Conservation (phyloP, 1,284 basidiomycete species). For the Bondarzewia mesenterica region DNA sequence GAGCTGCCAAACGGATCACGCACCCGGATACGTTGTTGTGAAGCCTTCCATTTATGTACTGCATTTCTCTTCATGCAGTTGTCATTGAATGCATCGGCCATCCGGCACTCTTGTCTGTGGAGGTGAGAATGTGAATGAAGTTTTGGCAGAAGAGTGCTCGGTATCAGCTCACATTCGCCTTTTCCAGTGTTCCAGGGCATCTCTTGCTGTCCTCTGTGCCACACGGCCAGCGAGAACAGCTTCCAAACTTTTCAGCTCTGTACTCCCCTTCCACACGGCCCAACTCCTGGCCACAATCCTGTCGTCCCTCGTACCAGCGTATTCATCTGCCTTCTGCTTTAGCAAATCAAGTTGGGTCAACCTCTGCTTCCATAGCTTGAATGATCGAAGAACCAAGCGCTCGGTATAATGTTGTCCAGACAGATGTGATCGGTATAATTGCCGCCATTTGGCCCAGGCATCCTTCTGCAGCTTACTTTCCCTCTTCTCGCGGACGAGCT, state of each 20-base stretch:
- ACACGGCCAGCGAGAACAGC: slow-evolving; percentile 33
- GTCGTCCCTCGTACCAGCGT: slow-evolving; percentile 28
- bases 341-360: slow-evolving; percentile 32
- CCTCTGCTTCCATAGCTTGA: slow-evolving; percentile 42
- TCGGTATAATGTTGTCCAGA: slow-evolving; percentile 40
- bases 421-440: slow-evolving; percentile 37
- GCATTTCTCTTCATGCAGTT: slow-evolving; percentile 34
- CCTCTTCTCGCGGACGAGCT: slow-evolving; percentile 42
- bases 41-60: slow-evolving; percentile 48
- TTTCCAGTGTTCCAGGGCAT: slow-evolving; percentile 47
- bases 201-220: slow-evolving; percentile 36
- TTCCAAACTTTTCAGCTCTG: slow-evolving; percentile 36
- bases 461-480: slow-evolving; percentile 42
- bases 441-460: slow-evolving; percentile 57
- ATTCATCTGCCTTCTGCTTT: slow-evolving; percentile 40
- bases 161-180: slow-evolving; percentile 38
- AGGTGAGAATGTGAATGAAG: too few species aligned
- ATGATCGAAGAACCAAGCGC: slow-evolving; percentile 33
- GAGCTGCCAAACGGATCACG: too few species aligned
- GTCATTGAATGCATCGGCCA: slow-evolving; percentile 37
- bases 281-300: slow-evolving; percentile 33
- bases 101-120: slow-evolving; percentile 37
- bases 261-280: slow-evolving; percentile 45
- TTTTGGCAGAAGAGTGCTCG: too few species aligned
- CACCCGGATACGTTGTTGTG: slow-evolving; percentile 43